phyloP scores from a whole-genome alignment of 148 eudicot species.

The Vaccinium corymbosum region DNA sequence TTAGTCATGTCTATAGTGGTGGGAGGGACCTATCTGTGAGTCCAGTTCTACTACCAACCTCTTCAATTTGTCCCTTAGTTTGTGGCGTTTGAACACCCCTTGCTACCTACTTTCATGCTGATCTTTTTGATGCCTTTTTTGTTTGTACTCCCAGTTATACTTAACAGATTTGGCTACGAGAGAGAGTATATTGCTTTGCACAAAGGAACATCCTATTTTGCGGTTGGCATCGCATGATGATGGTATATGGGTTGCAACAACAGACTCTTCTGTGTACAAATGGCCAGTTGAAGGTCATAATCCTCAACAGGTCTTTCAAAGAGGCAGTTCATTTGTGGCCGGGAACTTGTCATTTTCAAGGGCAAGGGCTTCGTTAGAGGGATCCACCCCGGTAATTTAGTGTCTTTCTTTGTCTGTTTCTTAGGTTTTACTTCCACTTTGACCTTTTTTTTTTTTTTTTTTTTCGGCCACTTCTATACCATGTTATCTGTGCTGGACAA shows the following conservation, averaged over 20 bases:
- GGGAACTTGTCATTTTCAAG: conserved; percentile 97
- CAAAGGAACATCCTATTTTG: conserved; percentile 77
- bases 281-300: conserved; percentile 85
- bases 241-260: conserved; percentile 85
- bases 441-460: background rate
- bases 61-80: background rate
- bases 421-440: background rate
- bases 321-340: conserved; percentile 93
- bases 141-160: conserved; percentile 55
- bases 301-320: conserved; percentile 76
- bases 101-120: conserved; percentile 6
- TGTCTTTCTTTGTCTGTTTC: background rate
- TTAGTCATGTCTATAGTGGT: conserved; percentile 97
- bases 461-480: background rate
- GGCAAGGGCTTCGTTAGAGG: conserved; percentile 96
- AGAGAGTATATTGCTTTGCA: conserved; percentile 87
- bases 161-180: conserved; percentile 88
- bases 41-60: conserved; percentile 6
- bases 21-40: conserved; percentile 97
- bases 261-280: conserved; percentile 86
- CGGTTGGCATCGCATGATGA: conserved; percentile 81
- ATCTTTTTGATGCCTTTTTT: conserved; percentile 16
- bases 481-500: background rate
- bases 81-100: background rate
- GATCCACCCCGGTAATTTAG: conserved; percentile 77